phyloP scores from a whole-genome alignment of 352 stramenopile species.

The Hyaloperonospora brassicae region DNA sequence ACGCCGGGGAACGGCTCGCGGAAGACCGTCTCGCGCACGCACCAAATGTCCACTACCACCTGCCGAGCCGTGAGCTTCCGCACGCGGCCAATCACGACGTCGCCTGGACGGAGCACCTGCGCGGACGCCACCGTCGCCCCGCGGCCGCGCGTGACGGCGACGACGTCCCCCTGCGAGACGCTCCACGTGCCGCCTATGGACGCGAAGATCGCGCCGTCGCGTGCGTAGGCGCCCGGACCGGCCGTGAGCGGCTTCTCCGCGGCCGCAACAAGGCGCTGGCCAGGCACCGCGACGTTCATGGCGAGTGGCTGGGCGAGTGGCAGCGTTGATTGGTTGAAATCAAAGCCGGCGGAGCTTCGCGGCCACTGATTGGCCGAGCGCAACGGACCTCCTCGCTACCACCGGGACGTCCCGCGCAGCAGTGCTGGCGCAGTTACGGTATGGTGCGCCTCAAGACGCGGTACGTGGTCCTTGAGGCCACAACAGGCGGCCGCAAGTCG shows the following conservation, averaged over 20 bases:
- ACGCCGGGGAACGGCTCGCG: constrained; percentile 74
- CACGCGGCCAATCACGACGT: constrained; percentile 59
- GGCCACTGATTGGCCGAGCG: neutral
- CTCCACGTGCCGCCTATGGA: constrained; percentile 50
- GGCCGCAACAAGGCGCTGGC: constrained; percentile 40
- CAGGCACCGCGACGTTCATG: constrained; percentile 40
- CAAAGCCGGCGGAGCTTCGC: neutral
- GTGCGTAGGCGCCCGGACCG: constrained; percentile 45
- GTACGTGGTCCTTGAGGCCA: too few species aligned
- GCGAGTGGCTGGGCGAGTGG: constrained; percentile 15
- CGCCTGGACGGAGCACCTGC: constrained; percentile 61
- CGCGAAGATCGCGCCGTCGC: constrained; percentile 57
- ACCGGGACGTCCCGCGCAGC: neutral
- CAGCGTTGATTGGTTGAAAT: neutral
- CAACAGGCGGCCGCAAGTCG: constrained; percentile 36
- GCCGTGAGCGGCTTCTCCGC: constrained; percentile 32
- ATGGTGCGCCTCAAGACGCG: constrained; percentile 79
- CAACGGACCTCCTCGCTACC: neutral
- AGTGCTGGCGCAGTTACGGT: neutral
- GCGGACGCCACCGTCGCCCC: constrained; percentile 52
- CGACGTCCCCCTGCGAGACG: constrained; percentile 32
- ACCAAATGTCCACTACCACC: constrained; percentile 73
- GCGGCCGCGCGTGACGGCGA: constrained; percentile 40
- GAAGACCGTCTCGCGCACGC: constrained; percentile 58
- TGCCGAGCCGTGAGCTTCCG: constrained; percentile 65